phyloP scores from a whole-genome alignment of 257 asterid genomes.

The Gentiana dahurica region DNA sequence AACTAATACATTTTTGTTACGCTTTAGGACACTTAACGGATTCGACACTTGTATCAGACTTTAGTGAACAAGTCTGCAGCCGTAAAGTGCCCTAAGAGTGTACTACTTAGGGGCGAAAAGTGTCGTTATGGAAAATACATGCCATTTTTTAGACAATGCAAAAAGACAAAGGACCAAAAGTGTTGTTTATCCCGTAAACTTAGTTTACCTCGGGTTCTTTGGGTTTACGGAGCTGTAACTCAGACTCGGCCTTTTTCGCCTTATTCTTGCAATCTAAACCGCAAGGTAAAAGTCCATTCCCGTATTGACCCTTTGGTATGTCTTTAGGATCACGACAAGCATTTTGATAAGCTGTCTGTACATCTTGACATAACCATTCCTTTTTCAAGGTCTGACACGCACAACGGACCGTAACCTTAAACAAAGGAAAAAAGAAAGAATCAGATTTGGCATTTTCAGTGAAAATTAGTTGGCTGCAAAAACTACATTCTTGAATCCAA shows the following conservation, averaged over 20 bases:
- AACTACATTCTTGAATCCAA: not conserved
- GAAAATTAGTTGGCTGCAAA: not conserved
- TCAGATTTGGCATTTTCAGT: conserved; percentile 1
- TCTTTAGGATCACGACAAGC: conserved; percentile 57
- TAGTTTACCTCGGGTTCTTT: conserved; percentile 50
- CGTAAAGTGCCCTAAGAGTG: too few relatives aligned
- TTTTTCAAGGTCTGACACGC: conserved; percentile 70
- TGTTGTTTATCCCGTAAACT: too few relatives aligned
- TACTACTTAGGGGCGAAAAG: too few relatives aligned
- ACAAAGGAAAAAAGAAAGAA: conserved; percentile 7
- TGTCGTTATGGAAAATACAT: too few relatives aligned
- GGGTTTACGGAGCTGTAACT: conserved; percentile 56
- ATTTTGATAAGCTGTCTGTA: conserved; percentile 50
- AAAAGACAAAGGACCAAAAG: too few relatives aligned
- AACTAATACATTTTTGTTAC: too few relatives aligned
- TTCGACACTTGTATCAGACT: too few relatives aligned
- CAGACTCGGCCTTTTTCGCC: conserved; percentile 44
- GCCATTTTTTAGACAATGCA: too few relatives aligned
- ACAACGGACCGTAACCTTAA: conserved; percentile 70
- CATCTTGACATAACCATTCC: conserved; percentile 76
- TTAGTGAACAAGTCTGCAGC: too few relatives aligned
- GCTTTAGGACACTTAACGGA: too few relatives aligned
- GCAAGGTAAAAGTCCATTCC: conserved; percentile 74
- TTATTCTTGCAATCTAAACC: conserved; percentile 54
- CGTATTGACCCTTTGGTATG: conserved; percentile 56